A percentile compares a stretch with the other conserved stretches of the same genome.
phyloP scores from a whole-genome alignment of 2,329 filamentous ascomycete species.

The Trichoderma harzianum region DNA sequence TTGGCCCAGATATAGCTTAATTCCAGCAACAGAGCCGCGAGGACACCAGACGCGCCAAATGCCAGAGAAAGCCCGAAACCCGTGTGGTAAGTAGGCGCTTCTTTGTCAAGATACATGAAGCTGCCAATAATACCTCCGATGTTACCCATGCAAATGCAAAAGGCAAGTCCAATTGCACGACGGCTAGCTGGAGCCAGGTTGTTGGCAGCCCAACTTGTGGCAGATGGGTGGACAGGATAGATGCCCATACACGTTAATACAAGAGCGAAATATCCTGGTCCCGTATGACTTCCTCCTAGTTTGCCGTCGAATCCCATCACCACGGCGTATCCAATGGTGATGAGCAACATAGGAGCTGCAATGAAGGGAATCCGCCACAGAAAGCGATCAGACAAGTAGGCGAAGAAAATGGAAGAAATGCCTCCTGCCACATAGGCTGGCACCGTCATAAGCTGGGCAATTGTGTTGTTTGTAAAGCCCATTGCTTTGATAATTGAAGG shows the following conservation, averaged over 20 bases:
- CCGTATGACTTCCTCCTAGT: conserved; percentile 35
- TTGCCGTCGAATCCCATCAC: conserved; percentile 58
- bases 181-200: conserved; percentile 52
- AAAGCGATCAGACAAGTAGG: conserved; percentile 3
- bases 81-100: conserved; percentile 34
- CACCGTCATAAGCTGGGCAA: conserved; percentile 20
- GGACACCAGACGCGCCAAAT: conserved; percentile 29
- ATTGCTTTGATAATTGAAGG: conserved; percentile 2
- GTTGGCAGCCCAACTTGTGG: conserved; percentile 66
- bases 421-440: conserved; percentile 5
- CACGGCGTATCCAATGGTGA: conserved; percentile 56
- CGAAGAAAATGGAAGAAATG: not conserved
- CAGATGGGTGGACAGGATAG: conserved; percentile 62
- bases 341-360: conserved; percentile 26
- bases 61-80: conserved; percentile 35
- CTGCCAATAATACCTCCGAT: conserved; percentile 41
- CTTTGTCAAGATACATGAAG: conserved; percentile 36
- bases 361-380: conserved; percentile 3
- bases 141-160: conserved; percentile 39
- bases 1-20: conserved; percentile 29
- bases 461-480: conserved; percentile 18
- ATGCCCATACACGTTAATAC: conserved; percentile 68
- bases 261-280: conserved; percentile 62
- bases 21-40: conserved; percentile 32
- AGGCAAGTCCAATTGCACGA: conserved; percentile 37